Evolutionary conservation across 192 early-diverging fungal species (phyloP).

Genomic region (Coemansia sp.): DNA sequence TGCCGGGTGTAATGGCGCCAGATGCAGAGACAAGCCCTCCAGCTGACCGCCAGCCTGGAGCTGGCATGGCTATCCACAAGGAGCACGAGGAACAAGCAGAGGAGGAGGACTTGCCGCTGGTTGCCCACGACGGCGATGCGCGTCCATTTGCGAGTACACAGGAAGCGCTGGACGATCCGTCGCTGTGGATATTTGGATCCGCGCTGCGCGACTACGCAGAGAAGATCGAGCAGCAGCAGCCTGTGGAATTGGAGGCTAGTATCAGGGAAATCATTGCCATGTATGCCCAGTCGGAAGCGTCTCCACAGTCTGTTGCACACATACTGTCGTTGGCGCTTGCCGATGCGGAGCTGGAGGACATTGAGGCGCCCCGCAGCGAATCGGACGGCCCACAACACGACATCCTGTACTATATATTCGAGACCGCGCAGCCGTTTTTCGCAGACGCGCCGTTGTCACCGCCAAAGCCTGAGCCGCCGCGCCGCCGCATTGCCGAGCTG

Average conservation of each 20-base stretch:
- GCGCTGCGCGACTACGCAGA: constrained; percentile 42
- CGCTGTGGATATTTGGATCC: constrained; percentile 61
- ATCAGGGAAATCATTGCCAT: constrained; percentile 44
- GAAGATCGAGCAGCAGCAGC: background rate
- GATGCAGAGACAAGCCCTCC: background rate
- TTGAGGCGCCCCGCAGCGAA: constrained; percentile 27
- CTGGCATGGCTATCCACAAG: background rate
- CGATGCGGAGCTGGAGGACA: constrained; percentile 46
- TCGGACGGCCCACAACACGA: constrained; percentile 38
- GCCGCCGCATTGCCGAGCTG: constrained; percentile 14
- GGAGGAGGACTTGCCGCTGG: constrained; percentile 11
- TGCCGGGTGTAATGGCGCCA: background rate
- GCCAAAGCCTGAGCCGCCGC: background rate
- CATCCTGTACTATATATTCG: constrained; percentile 15
- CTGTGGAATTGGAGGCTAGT: background rate
- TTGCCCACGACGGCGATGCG: background rate
- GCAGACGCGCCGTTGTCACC: background rate
- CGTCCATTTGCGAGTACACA: constrained; percentile 7
- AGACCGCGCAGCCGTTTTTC: constrained; percentile 1
- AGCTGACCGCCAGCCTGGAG: background rate
- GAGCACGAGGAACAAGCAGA: background rate
- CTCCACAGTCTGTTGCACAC: constrained; percentile 46
- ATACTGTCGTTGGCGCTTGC: constrained; percentile 37
- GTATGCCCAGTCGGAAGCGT: constrained; percentile 56
- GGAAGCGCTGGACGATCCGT: constrained; percentile 43